Conservation (phyloP, 306 rosid genomes). For the Cucurbita pepo region DNA sequence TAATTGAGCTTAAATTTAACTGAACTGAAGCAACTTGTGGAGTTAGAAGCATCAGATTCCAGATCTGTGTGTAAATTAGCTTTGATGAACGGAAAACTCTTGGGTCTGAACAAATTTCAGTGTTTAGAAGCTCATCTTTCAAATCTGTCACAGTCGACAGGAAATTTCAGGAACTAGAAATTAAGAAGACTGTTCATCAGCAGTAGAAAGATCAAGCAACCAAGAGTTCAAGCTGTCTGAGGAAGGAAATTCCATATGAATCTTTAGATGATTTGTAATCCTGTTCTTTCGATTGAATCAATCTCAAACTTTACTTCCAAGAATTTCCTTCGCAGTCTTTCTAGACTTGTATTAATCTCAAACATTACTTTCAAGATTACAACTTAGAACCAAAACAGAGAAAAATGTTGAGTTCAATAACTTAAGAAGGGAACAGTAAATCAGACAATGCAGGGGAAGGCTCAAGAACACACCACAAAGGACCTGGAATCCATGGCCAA, state of each 20-base stretch:
- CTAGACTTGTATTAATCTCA: too few species aligned
- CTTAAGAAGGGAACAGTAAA: neutral
- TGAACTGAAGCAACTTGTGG: neutral
- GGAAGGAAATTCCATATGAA: neutral
- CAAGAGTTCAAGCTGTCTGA: neutral
- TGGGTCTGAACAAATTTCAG: neutral
- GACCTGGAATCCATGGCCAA: neutral
- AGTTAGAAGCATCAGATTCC: neutral
- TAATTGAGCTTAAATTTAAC: neutral
- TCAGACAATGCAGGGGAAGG: neutral
- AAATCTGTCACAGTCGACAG: neutral
- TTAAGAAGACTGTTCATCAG: neutral
- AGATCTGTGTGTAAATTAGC: neutral
- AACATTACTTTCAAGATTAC: neutral
- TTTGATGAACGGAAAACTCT: neutral
- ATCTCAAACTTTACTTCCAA: too few species aligned
- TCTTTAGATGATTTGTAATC: neutral
- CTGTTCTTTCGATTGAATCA: neutral
- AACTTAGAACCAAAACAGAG: neutral
- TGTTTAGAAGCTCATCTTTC: neutral
- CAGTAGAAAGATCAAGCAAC: neutral
- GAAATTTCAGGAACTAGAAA: neutral
- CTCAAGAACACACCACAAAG: neutral
- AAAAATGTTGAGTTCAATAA: neutral
- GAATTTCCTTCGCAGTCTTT: too few species aligned